Percentiles rank a stretch among this genome's conserved stretches.
Evolutionary conservation across 768 basidiomycete genomes (phyloP).

Genomic region (Russula dissimulans): DNA sequence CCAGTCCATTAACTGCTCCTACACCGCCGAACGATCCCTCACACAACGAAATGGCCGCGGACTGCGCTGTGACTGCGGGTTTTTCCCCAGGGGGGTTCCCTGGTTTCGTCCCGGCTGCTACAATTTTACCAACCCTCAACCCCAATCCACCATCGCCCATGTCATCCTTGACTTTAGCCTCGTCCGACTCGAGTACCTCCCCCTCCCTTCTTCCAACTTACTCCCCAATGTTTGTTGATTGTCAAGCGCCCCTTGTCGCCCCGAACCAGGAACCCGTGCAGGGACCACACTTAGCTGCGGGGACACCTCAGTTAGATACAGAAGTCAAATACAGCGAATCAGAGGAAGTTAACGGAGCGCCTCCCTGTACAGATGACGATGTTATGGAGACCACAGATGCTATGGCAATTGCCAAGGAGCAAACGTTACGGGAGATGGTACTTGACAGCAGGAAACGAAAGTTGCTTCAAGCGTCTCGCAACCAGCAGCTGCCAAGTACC

Average conservation of each 20-base stretch:
- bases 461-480: slow-evolving; percentile 17
- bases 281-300: background rate
- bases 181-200: background rate
- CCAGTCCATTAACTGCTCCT: background rate
- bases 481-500: slow-evolving; percentile 31
- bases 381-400: background rate
- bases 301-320: background rate
- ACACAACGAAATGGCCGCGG: background rate
- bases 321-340: background rate
- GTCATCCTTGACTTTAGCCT: background rate
- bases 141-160: background rate
- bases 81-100: background rate
- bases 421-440: slow-evolving; percentile 23
- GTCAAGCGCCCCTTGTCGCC: background rate
- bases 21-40: background rate
- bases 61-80: background rate
- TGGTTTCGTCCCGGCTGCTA: background rate
- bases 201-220: background rate
- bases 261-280: background rate
- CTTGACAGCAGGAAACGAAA: slow-evolving; percentile 31
- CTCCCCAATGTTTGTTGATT: background rate
- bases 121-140: background rate
- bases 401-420: slow-evolving; percentile 35
- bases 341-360: background rate
- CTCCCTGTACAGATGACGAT: background rate